Base-by-base conservation (phyloP, 2,329 filamentous ascomycete species). In the Neofusicoccum sp. region DNA sequence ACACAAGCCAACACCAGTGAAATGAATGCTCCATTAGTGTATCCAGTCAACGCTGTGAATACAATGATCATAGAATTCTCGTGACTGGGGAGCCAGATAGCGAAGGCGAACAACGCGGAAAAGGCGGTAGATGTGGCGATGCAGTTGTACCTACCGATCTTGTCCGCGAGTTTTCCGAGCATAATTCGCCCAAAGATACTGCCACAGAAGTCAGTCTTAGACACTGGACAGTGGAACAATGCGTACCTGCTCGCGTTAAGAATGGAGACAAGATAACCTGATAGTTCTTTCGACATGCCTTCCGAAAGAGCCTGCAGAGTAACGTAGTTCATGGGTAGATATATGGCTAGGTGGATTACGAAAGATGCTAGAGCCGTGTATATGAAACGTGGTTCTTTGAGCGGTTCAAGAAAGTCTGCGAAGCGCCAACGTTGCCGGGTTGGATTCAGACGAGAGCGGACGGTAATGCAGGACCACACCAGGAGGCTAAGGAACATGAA, bases 21-120 rank as follows among this genome's bases (percentile, higher is more conserved):
- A 49, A 90, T 83, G 67, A 85, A 88, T 1, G 85, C 84, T n/a
- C 89, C 89, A 0, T 86, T 88, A 4, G 82, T 81, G 71, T 90
- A 89, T n/a, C 89, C 89, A 39, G 65, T 70, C 61, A 78, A 74
- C 0, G 71, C 73, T 2, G 71, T 65, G 60, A 73, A 78, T 59
- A 68, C 65, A n/a, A 77, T 72, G 56, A 74, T 68, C 1, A 71
- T 66, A 34, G 71, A 76, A 8, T 68, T 68, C 2, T 64, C 9
- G 22, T 62, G 64, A 58, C 77, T 66, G 1, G 80, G 79, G 14
- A 85, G 73, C 83, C 84, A 85, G 14, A 89, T 74, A 1, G 77
- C 81, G 0, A 85, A 71, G 1, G 80, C 74, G 3, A 83, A 65
- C 44, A 83, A 75, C 2, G 72, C 70, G 14, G 82, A 78, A 33